These are phyloP conservation scores for Paramyrothecium sp. DNA, from an alignment of 2,329 filamentous ascomycete species.

Conservation along the genomic window DNA sequence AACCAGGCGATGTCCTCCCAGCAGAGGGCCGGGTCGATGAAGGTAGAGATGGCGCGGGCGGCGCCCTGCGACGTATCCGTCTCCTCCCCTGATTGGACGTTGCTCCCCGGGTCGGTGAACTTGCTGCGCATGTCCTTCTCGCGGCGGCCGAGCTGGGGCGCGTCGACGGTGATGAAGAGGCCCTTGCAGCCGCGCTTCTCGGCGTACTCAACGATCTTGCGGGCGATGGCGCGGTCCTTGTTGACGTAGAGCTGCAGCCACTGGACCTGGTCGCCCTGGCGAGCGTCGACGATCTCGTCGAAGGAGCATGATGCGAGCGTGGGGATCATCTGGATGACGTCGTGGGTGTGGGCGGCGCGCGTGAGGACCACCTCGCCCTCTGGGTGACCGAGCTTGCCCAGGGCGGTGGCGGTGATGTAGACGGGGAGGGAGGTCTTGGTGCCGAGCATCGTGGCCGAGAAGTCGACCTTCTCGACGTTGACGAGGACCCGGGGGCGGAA, in stretches of 20 bases:
- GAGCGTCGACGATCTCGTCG: conserved; percentile 92
- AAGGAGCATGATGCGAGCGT: conserved; percentile 96
- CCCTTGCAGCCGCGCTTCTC: conserved; percentile 90
- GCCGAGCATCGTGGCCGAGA: conserved; percentile 91
- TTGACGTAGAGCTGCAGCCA: conserved; percentile 99
- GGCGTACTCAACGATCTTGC: conserved; percentile 86
- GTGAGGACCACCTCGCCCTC: conserved; percentile 95
- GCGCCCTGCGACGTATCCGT: conserved; percentile 91
- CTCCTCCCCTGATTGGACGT: conserved; percentile 72
- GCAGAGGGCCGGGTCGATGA: conserved; percentile 90
- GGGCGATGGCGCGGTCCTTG: conserved; percentile 88
- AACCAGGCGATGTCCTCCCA: conserved; percentile 98
- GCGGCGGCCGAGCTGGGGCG: conserved; percentile 87
- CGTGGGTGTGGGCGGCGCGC: conserved; percentile 77
- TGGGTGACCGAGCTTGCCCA: conserved; percentile 90
- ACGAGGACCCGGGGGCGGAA: conserved; percentile 88
- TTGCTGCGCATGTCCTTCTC: conserved; percentile 99
- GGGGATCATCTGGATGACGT: conserved; percentile 97
- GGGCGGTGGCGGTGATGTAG: conserved; percentile 93
- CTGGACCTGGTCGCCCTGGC: conserved; percentile 75
- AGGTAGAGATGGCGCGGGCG: conserved; percentile 89
- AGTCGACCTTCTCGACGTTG: conserved; percentile 84
- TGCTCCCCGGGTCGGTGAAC: conserved; percentile 79
- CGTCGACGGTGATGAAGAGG: conserved; percentile 97
- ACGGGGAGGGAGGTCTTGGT: conserved; percentile 82